These are phyloP conservation scores for Cercospora canescens DNA, from an alignment of 2,329 filamentous ascomycete genomes.

Conservation along the genomic window DNA sequence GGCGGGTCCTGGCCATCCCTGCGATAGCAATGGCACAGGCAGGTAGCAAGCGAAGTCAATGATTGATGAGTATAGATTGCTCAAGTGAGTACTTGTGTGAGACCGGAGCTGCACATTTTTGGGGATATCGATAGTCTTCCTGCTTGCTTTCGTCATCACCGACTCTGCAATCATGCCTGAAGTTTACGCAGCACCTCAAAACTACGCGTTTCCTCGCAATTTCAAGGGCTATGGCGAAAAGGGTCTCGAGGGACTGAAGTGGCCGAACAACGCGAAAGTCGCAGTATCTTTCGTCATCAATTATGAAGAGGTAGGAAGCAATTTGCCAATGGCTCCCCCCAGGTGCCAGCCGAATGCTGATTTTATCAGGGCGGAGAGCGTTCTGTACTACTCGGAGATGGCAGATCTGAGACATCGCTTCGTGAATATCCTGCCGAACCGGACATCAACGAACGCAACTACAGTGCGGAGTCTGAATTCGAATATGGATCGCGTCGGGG, in stretches of 20 bases:
- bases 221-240: conserved; percentile 32
- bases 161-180: not conserved
- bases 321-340: not conserved
- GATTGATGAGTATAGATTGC: not conserved
- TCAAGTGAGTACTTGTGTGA: not conserved
- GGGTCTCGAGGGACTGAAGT: conserved; percentile 31
- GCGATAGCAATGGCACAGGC: not conserved
- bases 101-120: not conserved
- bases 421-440: conserved; percentile 37
- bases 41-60: not conserved
- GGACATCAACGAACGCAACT: conserved; percentile 36
- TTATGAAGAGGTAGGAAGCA: conserved; percentile 40
- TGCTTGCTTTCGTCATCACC: not conserved
- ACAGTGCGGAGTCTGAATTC: conserved; percentile 52
- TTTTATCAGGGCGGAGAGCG: conserved; percentile 39
- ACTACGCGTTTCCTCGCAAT: conserved; percentile 19
- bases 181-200: not conserved
- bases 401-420: conserved; percentile 40
- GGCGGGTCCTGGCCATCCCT: not conserved
- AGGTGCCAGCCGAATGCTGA: not conserved
- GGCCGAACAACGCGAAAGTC: conserved; percentile 48
- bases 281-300: conserved; percentile 51
- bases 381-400: conserved; percentile 42
- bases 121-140: not conserved
- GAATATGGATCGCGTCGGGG: conserved; percentile 54